Conservation (phyloP, 345 rosid genomes). For the Arabis alpina region DNA sequence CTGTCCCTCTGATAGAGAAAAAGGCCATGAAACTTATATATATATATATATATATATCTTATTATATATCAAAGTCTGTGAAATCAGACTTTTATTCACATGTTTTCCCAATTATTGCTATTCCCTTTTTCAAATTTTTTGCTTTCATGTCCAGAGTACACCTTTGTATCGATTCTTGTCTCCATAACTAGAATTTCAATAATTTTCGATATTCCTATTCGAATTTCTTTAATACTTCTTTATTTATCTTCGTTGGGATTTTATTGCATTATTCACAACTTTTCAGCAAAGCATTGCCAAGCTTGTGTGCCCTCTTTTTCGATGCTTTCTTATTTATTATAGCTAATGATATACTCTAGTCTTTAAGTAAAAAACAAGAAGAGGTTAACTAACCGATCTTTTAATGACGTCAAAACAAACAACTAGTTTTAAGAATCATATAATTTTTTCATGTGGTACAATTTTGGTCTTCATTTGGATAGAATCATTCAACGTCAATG, state of each 20-base stretch:
- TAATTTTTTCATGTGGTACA: neutral
- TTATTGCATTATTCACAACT: conserved; percentile 39
- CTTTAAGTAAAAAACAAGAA: neutral
- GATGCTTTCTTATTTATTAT: neutral
- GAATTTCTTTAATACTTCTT: conserved; percentile 13
- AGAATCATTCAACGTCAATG: conserved; percentile 21
- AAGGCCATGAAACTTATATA: conserved; percentile 22
- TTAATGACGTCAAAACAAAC: conserved; percentile 10
- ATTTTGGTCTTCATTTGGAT: conserved; percentile 1
- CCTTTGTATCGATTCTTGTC: conserved; percentile 41
- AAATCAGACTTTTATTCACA: conserved; percentile 39
- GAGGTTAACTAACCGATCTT: neutral
- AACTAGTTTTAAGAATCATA: neutral
- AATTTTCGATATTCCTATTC: conserved; percentile 23
- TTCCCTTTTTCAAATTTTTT: conserved; percentile 25
- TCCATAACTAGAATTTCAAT: conserved; percentile 18
- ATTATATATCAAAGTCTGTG: conserved; percentile 29
- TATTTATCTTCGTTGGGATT: conserved; percentile 18
- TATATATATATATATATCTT: neutral
- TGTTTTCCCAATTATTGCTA: conserved; percentile 41
- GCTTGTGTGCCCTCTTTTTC: conserved; percentile 22
- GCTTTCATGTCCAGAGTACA: conserved; percentile 33
- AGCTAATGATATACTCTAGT: neutral
- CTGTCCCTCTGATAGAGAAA: conserved; percentile 9
- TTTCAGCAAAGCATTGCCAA: conserved; percentile 42